Base-by-base conservation (phyloP, 2,329 filamentous ascomycete genomes). In the Aphanocladium album region DNA sequence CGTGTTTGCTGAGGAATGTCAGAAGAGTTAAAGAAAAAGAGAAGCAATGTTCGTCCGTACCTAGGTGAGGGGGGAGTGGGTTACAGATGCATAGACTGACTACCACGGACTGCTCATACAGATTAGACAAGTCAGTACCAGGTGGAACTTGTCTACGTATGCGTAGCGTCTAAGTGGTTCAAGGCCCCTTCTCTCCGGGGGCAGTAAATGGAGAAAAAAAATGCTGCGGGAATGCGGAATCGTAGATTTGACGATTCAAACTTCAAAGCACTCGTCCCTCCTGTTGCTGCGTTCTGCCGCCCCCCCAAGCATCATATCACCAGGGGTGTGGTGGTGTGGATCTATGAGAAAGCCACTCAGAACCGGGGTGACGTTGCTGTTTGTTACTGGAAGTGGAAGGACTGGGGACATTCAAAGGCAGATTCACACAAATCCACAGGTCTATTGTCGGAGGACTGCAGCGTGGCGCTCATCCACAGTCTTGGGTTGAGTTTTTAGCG, bases 241-340 rank as follows among this genome's bases (percentile, higher is more conserved):
- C 17, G 25, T 16, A 55, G 27, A 23, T 8, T 35, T 23, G 25
- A 21, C 41, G 9, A 16, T 39, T 35, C 19, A 37, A 14, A 37
- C 14, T 39, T 35, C 19, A 37, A 14, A 37, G 30, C 12, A 52
- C 49, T 45, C 17, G n/a, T 33, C 5, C 12, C n/a, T 55, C 25
- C 23, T 17, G 21, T 43, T 54, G 51, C 52, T 45, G 33, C n/a
- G 16, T 39, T 23, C 11, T 37, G 52, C 16, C 35, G 6, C 30
- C 43, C 19, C 6, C 21, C 23, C 27, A 14, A 37, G 19, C 27
- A 49, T 27, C 5, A 33, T 37, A 27, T 35, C n/a, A 21, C 37
- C 30, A 4, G 54, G 54, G 53, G 53, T 8, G 53, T 46, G n/a
- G 27, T 21, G 53, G 45, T 49, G 55, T 57, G 55, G 45, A 50